Conservation (phyloP, 2,329 filamentous ascomycete genomes). For the Pestalotiopsis sp. region DNA sequence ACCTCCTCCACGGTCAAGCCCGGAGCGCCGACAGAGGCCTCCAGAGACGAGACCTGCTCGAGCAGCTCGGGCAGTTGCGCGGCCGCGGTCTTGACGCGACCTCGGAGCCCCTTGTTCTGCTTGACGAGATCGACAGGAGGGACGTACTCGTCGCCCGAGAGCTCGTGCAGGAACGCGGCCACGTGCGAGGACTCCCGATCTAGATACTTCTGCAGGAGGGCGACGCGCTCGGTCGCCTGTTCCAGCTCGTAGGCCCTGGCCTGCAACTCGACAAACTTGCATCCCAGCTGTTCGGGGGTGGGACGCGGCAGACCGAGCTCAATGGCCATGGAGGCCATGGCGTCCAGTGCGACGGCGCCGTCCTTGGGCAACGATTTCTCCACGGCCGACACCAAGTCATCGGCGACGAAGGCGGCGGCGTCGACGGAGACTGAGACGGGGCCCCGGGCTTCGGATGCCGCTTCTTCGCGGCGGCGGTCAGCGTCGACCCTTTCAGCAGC, state of each 20-base stretch:
- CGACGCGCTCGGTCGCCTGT: slow-evolving; percentile 57
- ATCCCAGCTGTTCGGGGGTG: slow-evolving; percentile 51
- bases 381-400: slow-evolving; percentile 54
- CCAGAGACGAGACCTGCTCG: slow-evolving; percentile 51
- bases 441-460: not conserved
- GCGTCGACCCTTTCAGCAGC: slow-evolving; percentile 31
- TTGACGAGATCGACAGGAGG: slow-evolving; percentile 62
- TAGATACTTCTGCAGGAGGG: slow-evolving; percentile 59
- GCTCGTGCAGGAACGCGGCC: slow-evolving; percentile 40
- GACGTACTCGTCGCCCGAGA: slow-evolving; percentile 52
- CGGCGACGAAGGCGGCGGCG: slow-evolving; percentile 28
- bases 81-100: slow-evolving; percentile 68
- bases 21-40: slow-evolving; percentile 30
- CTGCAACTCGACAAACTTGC: slow-evolving; percentile 58
- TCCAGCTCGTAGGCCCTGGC: slow-evolving; percentile 55
- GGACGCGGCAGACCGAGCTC: slow-evolving; percentile 52
- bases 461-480: slow-evolving; percentile 25
- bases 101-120: slow-evolving; percentile 74
- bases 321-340: slow-evolving; percentile 56
- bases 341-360: slow-evolving; percentile 57
- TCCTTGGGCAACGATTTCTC: slow-evolving; percentile 57
- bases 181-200: slow-evolving; percentile 49
- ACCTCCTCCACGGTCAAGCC: slow-evolving; percentile 57
- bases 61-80: slow-evolving; percentile 70
- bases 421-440: slow-evolving; percentile 14